Base-by-base conservation (phyloP, 2,329 filamentous ascomycete genomes). In the Cladosporium sp. region DNA sequence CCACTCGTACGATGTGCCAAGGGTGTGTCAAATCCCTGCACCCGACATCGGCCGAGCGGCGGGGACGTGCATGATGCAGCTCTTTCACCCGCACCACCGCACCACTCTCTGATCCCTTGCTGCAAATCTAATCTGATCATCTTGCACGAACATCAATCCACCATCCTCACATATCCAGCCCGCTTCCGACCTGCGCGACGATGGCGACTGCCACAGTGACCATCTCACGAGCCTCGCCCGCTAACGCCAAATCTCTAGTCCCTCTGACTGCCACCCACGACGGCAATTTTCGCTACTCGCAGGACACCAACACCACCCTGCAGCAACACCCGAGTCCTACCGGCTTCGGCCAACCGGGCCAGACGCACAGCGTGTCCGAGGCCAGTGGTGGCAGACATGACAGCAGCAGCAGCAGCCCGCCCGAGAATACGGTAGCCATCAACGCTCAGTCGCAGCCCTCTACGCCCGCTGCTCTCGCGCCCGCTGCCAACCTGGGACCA, bases 401-500 rank as follows among this genome's bases (percentile, higher is more conserved):
- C 44, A 59, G 28, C 44, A 47, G 52, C 34, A 36, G 34, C 12
- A 36, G 34, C 34, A 36, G 34, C 3, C 36, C 64, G 28, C 44
- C 64, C 8, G 59, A 54, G 34, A 30, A 41, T n/a, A 66, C 62
- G 30, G 59, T 68, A 32, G 55, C 54, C 3, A 66, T 68, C 18
- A 64, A 54, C 7, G 47, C 64, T 18, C 44, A 47, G 28, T 34
- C 54, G n/a, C 49, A 57, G 24, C 51, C 61, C 7, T n/a, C 61
- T 12, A 36, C 34, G 34, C 61, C 24, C 1, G 15, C 61, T 12
- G 36, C 51, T 24, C 32, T 57, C 18, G 38, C 61, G n/a, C 21
- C 61, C 24, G 47, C 36, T 11, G n/a, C 61, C 24, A 64, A 34
- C 28, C 28, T 55, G 18, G 80, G 76, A 49, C 81, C 80, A 41